Conservation (phyloP, 805 yeast species). For the Hanseniaspora pseudoguilliermondii region DNA sequence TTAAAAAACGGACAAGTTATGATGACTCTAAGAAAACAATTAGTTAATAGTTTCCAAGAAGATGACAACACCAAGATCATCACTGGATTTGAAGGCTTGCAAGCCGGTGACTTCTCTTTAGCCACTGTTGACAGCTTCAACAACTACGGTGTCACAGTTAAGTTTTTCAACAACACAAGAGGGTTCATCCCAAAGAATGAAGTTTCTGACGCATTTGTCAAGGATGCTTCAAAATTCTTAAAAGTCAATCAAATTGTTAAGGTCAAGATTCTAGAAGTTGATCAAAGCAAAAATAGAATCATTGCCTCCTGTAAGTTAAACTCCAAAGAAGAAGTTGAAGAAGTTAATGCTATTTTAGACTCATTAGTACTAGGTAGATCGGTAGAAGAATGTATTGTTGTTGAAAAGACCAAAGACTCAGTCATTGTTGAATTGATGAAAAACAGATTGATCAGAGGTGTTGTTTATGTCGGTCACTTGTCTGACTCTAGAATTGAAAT, state of each 20-base stretch:
- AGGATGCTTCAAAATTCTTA: constrained; percentile 63
- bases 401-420: constrained; percentile 66
- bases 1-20: constrained; percentile 36
- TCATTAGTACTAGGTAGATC: constrained; percentile 49
- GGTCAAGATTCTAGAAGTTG: constrained; percentile 51
- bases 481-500: constrained; percentile 67
- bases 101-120: constrained; percentile 35
- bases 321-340: constrained; percentile 37
- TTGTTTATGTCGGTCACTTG: constrained; percentile 59
- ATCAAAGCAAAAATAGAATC: constrained; percentile 41
- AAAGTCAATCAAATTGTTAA: constrained; percentile 72
- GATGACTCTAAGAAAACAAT: constrained; percentile 70
- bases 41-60: constrained; percentile 42
- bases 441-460: constrained; percentile 44
- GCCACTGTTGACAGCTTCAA: constrained; percentile 66
- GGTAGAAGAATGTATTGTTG: constrained; percentile 44
- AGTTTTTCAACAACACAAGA: constrained; percentile 64
- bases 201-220: constrained; percentile 78
- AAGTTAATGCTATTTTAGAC: constrained; percentile 37
- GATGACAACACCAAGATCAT: constrained; percentile 24
- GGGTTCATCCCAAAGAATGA: constrained; percentile 81
- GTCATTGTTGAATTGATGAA: constrained; percentile 49
- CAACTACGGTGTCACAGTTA: constrained; percentile 67
- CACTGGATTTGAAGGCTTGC: constrained; percentile 39
- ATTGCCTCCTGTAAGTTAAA: constrained; percentile 58